Evolutionary conservation across 2,329 filamentous ascomycete species (phyloP).

Genomic region (Aspergillus sp.): DNA sequence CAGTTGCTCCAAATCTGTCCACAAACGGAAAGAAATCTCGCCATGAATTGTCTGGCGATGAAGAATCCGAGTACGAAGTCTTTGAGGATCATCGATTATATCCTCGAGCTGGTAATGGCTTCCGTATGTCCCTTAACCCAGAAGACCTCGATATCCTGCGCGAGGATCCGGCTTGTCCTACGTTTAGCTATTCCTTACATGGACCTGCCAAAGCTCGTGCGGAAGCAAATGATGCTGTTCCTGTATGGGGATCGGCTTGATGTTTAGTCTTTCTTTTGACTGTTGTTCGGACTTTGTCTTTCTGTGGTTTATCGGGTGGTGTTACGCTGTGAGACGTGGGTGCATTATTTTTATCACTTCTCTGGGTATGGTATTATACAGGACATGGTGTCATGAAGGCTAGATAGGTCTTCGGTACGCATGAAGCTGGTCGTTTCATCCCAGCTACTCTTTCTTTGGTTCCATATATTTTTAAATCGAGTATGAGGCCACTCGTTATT

Average conservation of each 20-base stretch:
- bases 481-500: too few species aligned
- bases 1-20: neutral
- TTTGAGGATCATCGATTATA: constrained; percentile 54
- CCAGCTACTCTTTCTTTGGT: too few species aligned
- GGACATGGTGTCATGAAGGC: too few species aligned
- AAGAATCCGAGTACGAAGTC: constrained; percentile 34
- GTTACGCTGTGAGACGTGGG: too few species aligned
- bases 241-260: constrained; percentile 10
- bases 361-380: too few species aligned
- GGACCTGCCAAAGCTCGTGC: constrained; percentile 13
- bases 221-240: constrained; percentile 7
- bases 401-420: too few species aligned
- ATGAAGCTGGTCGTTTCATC: too few species aligned
- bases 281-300: neutral
- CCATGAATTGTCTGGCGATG: constrained; percentile 28
- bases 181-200: constrained; percentile 46
- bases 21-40: constrained; percentile 8
- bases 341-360: too few species aligned
- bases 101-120: constrained; percentile 54
- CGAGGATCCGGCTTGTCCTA: constrained; percentile 49
- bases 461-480: too few species aligned
- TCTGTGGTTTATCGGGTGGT: too few species aligned
- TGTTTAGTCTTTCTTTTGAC: neutral
- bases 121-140: constrained; percentile 49
- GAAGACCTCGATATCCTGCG: constrained; percentile 56